Percentiles rank a stretch among this genome's conserved stretches.
Evolutionary conservation across 2,329 filamentous ascomycete genomes (phyloP).

Genomic region (Xylaria arbuscula): DNA sequence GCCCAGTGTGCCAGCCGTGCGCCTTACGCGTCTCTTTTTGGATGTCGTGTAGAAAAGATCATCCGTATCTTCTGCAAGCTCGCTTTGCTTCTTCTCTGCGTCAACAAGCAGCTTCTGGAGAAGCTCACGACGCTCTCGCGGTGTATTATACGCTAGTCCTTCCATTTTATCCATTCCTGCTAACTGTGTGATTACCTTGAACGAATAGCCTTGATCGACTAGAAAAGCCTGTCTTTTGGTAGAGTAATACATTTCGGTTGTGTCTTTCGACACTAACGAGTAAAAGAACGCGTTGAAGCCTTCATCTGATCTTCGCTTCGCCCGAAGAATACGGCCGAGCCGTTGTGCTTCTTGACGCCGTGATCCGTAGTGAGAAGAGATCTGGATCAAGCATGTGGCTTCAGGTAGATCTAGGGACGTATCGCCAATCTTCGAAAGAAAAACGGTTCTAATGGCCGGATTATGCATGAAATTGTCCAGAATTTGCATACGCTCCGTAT

Average conservation of each 20-base stretch:
- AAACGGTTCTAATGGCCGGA: constrained; percentile 88
- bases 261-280: constrained; percentile 96
- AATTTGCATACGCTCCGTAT: constrained; percentile 86
- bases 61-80: constrained; percentile 70
- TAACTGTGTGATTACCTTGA: constrained; percentile 97
- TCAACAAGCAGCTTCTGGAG: constrained; percentile 90
- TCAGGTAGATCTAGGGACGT: constrained; percentile 97
- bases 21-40: constrained; percentile 69
- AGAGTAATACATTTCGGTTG: constrained; percentile 97
- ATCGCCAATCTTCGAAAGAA: constrained; percentile 97
- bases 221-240: constrained; percentile 96
- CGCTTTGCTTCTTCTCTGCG: constrained; percentile 73
- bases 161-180: constrained; percentile 89
- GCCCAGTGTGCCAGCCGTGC: constrained; percentile 85
- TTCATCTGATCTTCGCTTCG: constrained; percentile 95
- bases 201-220: constrained; percentile 97
- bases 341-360: constrained; percentile 96
- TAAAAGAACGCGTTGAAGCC: constrained; percentile 99
- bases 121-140: constrained; percentile 84
- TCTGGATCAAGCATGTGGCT: constrained; percentile 95
- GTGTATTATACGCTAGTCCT: constrained; percentile 81
- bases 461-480: constrained; percentile 97
- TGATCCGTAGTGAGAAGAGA: constrained; percentile 96
- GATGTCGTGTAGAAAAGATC: constrained; percentile 53
- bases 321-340: constrained; percentile 90